Base-by-base conservation (phyloP, 257 asterid species). In the Ehretia macrophylla region DNA sequence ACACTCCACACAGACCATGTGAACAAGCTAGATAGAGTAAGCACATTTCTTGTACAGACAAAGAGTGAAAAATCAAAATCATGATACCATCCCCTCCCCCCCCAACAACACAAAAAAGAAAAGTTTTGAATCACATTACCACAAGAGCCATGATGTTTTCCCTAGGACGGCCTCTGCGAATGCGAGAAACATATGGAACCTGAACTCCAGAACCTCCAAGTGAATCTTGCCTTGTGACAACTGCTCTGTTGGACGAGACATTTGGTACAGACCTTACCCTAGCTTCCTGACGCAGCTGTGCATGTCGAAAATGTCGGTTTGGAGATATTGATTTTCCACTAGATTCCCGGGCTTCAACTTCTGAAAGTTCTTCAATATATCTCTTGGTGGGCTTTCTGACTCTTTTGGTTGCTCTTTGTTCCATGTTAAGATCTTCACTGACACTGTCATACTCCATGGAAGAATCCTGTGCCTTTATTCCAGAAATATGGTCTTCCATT, bases 91-190 rank as follows among this genome's bases (percentile, higher is more conserved):
- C n/a, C n/a, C n/a, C n/a, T n/a, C n/a, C n/a, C n/a, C n/a, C n/a
- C n/a, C n/a, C n/a, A n/a, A n/a, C n/a, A n/a, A n/a, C n/a, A n/a
- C n/a, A n/a, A n/a, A n/a, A n/a, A n/a, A n/a, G n/a, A n/a, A n/a
- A n/a, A 11, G 11, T 38, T 38, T 38, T 38, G 20, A 23, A 32
- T 52, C 40, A 72, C 50, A 40, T 81, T 91, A 92, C 98, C 98
- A 75, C 54, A 51, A 91, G 86, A 56, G 85, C 63, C 82, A 69
- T 79, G 62, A 77, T 76, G 57, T 85, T 84, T 65, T 85, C 94
- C 77, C 97, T 89, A 14, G 98, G 97, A 57, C 98, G 95, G 65
- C 98, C 69, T 59, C 97, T 83, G 50, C 95, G 84, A 70, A 85
- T 59, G 62, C 95, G 79, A 58, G 93, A 88, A 68, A 82, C 97